These are phyloP conservation scores for Actinomortierella wolfii DNA, from an alignment of 371 early-diverging fungal genomes.

Conservation along the genomic window DNA sequence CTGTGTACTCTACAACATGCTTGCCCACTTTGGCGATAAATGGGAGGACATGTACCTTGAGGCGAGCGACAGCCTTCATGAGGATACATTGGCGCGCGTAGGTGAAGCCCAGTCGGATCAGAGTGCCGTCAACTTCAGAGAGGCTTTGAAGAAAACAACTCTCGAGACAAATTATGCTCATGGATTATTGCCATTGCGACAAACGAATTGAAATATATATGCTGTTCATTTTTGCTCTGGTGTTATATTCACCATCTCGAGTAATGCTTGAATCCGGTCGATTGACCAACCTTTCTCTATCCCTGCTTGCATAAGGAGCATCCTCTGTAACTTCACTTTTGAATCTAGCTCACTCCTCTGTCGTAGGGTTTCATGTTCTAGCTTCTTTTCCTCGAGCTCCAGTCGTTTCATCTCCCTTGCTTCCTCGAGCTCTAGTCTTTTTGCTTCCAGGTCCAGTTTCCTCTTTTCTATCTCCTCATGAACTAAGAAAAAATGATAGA, in stretches of 20 bases:
- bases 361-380: conserved; percentile 5
- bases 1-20: conserved; percentile 9
- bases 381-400: conserved; percentile 3
- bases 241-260: neutral
- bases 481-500: conserved; percentile 1
- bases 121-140: neutral
- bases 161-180: neutral
- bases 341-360: conserved; percentile 3
- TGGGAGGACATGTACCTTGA: conserved; percentile 8
- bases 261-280: neutral
- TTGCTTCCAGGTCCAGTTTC: too few relatives aligned
- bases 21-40: conserved; percentile 2
- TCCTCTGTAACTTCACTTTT: conserved; percentile 1
- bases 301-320: conserved; percentile 8
- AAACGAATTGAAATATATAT: neutral
- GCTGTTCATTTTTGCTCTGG: neutral
- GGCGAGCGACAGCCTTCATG: too few relatives aligned
- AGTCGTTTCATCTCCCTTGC: neutral
- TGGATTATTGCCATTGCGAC: neutral
- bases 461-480: conserved; percentile 5
- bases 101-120: too few relatives aligned
- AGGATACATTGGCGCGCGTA: too few relatives aligned
- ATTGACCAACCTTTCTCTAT: conserved; percentile 4
- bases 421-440: conserved; percentile 6
- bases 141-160: neutral